Evolutionary conservation across 768 basidiomycete genomes (phyloP), one percentile per base, ranked within the genome.

Genomic region (Rhizopogon vinicolor): DNA sequence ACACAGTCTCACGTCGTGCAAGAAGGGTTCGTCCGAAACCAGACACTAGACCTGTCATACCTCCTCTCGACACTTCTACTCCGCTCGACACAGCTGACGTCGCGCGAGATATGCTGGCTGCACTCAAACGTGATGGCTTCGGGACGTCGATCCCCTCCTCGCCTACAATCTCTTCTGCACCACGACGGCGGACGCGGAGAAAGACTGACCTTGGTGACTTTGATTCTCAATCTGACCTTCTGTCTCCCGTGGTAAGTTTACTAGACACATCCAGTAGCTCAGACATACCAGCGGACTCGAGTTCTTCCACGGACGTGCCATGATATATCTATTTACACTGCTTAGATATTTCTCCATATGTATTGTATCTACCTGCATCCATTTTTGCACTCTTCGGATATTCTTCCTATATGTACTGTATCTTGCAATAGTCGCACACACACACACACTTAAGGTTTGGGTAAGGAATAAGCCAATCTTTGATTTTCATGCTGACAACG

Each of bases 81-180:
- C 51, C 75, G 70, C 42, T 68, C 68, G 71, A 67, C 25, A 53
- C 70, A 12, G 85, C 75, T 5, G 79, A 84, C 56, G 72, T 82
- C 46, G 91, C 91, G 4, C 81, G 80, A 51, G 83, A 86, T 60
- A 88, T 93, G 87, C 68, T 93, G 52, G 87, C 86, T 7, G 80
- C 78, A 40, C 76, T 93, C 29, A 78, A 92, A 67, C 81, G 85
- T 6, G 81, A 86, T 58, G 89, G 86, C 0, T 89, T 89, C 66
- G 55, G 77, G 54, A 68, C 69, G 12, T 72, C 80, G 54, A 67
- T 71, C 9, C 75, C 83, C 10, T 69, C 75, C 16, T 78, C 84
- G 8, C 80, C 83, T n/a, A 75, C 78, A 16, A 6, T 51, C 5
- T 62, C 72, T 33, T 59, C 73, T 28, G 60, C 62, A 46, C 58